Evolutionary conservation across 768 basidiomycete species (phyloP), one percentile per base, ranked within the genome.

Genomic region (Tylopilus intermedius): DNA sequence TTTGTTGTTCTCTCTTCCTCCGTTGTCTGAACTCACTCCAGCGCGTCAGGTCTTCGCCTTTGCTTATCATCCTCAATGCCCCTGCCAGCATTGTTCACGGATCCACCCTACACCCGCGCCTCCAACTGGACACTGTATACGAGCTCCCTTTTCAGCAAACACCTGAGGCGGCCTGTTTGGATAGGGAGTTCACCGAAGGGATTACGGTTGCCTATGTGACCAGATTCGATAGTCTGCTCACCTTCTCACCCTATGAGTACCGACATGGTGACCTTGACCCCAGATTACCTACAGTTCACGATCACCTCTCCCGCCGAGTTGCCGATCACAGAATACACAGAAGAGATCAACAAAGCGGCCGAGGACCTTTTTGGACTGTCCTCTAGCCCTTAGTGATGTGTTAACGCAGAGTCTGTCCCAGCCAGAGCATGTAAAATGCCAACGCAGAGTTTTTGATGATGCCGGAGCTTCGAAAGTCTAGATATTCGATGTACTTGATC

Each of bases 181-280:
- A 13, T 97, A 94, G 94, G 18, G 18, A 78, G 88, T 90, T 94
- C 22, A 85, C 90, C 1, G 86, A 96, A 57, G 94, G 94, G 2
- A 96, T 94, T 64, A 94, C 93, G 29, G 86, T 97, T 30, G 88
- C 92, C 10, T 97, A 96, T 65, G 84, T 92, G 80, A 94, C 94
- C 18, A 88, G 24, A 24, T 24, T 81, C 61, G 81, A 89, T 57
- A 83, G 87, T 85, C 51, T 50, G 79, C 66, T 32, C 21, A 38
- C 39, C 4, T 18, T 27, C 1, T 53, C 18, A 9, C 41, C 24
- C 33, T 24, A 7, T n/a, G 15, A 35, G 40, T 37, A 15, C 38
- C 56, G 21, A 67, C 11, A 4, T 14, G n/a, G 35, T 18, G 18
- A 18, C 18, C 18, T 18, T 18, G 18, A 18, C 18, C 45, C 26